Percentiles rank a stretch among this genome's conserved stretches.
phyloP scores from a whole-genome alignment of 225 moss, liverwort and hornwort species.

The Marchantia polymorpha region DNA sequence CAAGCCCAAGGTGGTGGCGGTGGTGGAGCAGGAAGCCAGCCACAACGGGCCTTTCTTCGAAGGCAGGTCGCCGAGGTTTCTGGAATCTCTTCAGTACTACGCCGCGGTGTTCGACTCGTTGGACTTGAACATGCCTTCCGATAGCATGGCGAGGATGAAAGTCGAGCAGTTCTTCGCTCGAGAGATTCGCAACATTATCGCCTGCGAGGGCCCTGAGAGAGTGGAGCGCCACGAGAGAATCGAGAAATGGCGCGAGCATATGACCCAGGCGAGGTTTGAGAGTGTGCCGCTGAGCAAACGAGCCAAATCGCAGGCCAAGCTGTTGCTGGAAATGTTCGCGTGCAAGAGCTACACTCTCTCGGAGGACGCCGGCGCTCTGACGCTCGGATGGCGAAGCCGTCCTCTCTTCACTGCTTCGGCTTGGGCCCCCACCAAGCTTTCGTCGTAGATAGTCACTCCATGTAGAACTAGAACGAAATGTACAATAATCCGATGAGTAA shows the following conservation, averaged over 20 bases:
- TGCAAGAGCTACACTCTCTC: constrained; percentile 66
- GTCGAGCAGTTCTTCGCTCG: constrained; percentile 87
- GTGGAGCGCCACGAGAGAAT: constrained; percentile 74
- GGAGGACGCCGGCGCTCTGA: constrained; percentile 56
- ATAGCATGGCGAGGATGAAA: constrained; percentile 67
- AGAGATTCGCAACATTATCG: constrained; percentile 92
- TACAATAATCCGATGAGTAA: too few relatives aligned
- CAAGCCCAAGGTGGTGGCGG: constrained; percentile 73
- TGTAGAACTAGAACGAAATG: too few relatives aligned
- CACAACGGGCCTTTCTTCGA: constrained; percentile 81
- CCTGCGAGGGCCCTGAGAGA: constrained; percentile 81
- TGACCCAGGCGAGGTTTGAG: constrained; percentile 57
- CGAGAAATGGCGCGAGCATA: constrained; percentile 55
- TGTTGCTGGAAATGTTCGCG: constrained; percentile 81
- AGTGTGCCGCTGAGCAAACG: constrained; percentile 59
- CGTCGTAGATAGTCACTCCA: too few relatives aligned
- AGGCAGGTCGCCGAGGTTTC: constrained; percentile 51
- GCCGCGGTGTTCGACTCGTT: constrained; percentile 89
- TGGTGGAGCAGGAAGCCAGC: constrained; percentile 93
- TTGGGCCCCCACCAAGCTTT: constrained; percentile 36
- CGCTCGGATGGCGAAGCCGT: constrained; percentile 74
- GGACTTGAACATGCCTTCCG: constrained; percentile 64
- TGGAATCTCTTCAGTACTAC: constrained; percentile 83
- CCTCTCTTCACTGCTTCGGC: constrained; percentile 80
- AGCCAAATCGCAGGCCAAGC: constrained; percentile 66